Evolutionary conservation across 1,284 basidiomycete species (phyloP), one percentile per base, ranked within the genome.

Genomic region (Ustilago cynodontis): DNA sequence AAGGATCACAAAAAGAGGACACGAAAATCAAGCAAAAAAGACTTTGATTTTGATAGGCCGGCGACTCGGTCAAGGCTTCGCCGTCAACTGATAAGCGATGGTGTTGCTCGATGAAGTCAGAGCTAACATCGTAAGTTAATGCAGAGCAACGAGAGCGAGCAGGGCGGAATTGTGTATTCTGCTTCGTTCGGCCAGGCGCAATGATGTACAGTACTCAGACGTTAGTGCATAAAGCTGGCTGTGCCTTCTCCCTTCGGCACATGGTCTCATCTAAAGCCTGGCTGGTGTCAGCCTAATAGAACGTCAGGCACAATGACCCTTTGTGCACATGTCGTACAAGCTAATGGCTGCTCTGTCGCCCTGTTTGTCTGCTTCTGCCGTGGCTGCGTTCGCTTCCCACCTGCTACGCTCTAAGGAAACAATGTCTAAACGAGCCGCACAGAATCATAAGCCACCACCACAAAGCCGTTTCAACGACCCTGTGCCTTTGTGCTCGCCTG

Each of bases 41-140:
- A 56, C 3, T 13, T 22, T 26, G 35, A 61, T 45, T 45, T 29
- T 33, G n/a, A 33, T 45, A 39, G 56, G 39, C 55, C 55, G 63
- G 63, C 63, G 64, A 59, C n/a, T 65, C 62, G 55, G 55, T 10
- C 3, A 50, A 9, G 10, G 16, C 18, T 45, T 2, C 20, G 55
- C 50, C 31, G 51, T 37, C 39, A 18, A 43, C 41, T 37, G 47
- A 63, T 58, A 59, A 54, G 52, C 8, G 37, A 37, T 37, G 35
- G 14, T 37, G 35, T 16, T n/a, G n/a, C n/a, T n/a, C n/a, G n/a
- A n/a, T n/a, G n/a, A n/a, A n/a, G n/a, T n/a, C n/a, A 41, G 31
- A 22, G 28, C 13, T 2, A 28, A 56, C 31, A 26, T 26, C 18
- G 26, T 10, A 20, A 9, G 7, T 6, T 18, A 43, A 37, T 33